Base-by-base conservation (phyloP, 331 rosid species). In the Acacia concinna region DNA sequence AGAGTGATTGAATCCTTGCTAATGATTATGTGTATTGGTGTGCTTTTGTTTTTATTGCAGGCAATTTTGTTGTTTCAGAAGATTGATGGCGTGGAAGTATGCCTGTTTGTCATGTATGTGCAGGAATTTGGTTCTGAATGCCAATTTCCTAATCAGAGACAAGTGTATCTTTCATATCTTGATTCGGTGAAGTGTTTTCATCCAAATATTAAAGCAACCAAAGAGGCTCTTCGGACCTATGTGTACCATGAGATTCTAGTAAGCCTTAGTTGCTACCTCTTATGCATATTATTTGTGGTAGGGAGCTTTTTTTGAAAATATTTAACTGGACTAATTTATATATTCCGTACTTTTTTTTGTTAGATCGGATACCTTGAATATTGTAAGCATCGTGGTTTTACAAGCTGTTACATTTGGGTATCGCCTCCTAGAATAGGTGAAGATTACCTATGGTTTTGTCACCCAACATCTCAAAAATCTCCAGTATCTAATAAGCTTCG, bases 351-450 rank as follows among this genome's bases (percentile, higher is more conserved):
- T 3, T 40, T 75, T 70, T 65, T 28, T 54, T 85, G 81, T 56
- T 85, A 96, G 98, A 96, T 93, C 74, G 99, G 98, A 59, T 96
- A 96, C 88, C 99, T 96, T 54, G 99, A 96, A 38, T 96, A 96
- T 84, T 96, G 99, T 84, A 96, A 96, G 90, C 75, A 73, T 69
- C 93, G 99, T 63, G 99, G 99, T 74, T 93, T 91, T 81, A 91
- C 99, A 54, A 93, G 98, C 84, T 96, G 99, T 88, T 96, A 96
- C 82, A 96, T 96, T 74, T 96, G 99, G 99, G 99, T 98, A 6
- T 96, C 97, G 71, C 99, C 99, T 81, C 98, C 99, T 12, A 82
- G 91, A 47, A 96, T 93, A 97, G 99, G 99, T 81, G 99, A 96
- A 96, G 99, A 96, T 79, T 94, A 94, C 82, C 92, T 94, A 75